Base-by-base conservation (phyloP, 2,329 filamentous ascomycete species). In the Macrophomina pseudophaseolina region DNA sequence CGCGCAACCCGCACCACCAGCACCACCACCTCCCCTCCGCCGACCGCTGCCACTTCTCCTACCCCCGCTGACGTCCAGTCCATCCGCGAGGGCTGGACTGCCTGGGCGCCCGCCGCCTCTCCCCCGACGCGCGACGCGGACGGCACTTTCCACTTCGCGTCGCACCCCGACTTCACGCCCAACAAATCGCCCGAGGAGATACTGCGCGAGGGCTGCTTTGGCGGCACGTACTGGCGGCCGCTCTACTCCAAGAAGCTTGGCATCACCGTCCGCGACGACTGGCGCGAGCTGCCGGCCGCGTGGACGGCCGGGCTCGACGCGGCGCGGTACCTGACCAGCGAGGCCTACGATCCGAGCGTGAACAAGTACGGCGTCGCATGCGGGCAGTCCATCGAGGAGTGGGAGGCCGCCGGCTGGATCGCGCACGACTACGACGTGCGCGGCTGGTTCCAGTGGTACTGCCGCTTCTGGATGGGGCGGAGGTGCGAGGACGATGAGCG, bases 401-500 rank as follows among this genome's bases (percentile, higher is more conserved):
- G 85, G 85, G 85, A 87, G 70, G 82, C 81, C 0, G 78, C 78
- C 4, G 85, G 85, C 0, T 87, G 84, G 85, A 86, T 87, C 56
- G 76, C 78, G n/a, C 84, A 85, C 68, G 76, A 78, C 30, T 80
- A 81, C 64, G 85, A 87, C 71, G 81, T 85, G 1, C 72, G 85
- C 53, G 85, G 84, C 5, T 87, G 84, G 84, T 86, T 86, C 69
- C 84, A 86, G 71, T 86, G 84, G 84, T 86, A 86, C 71, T 81
- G 80, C 58, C 79, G 84, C 0, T 86, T 86, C 72, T 86, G 81
- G 73, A 77, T 76, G 28, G 84, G 84, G 0, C 71, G 84, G 46
- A 73, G 85, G 32, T 85, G 84, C 68, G 82, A 78, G 0, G 84
- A 86, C 63, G 84, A 86, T 69, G 83, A 81, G 40, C 76, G 84